Evolutionary conservation across 768 basidiomycete species (phyloP).

Genomic region (Lactarius indigo): DNA sequence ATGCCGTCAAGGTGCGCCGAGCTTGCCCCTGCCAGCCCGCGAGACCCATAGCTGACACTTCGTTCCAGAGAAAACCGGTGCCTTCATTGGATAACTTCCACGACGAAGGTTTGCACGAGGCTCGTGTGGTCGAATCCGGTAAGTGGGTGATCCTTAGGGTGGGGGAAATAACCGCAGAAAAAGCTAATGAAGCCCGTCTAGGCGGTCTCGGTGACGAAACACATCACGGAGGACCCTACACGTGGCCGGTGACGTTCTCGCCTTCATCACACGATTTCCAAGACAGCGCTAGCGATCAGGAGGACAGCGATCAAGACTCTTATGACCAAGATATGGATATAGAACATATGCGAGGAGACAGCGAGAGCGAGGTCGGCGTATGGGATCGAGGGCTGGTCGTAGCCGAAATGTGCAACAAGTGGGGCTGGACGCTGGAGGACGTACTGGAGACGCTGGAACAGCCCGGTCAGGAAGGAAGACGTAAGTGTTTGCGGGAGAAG

Average conservation of each 20-base stretch:
- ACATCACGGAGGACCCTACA: conserved; percentile 13
- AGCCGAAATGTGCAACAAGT: conserved; percentile 22
- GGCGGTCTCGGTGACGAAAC: conserved; percentile 12
- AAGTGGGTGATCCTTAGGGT: conserved; percentile 9
- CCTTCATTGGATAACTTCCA: conserved; percentile 19
- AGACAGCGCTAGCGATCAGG: conserved; percentile 20
- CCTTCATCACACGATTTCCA: conserved; percentile 19
- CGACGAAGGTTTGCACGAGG: conserved; percentile 7
- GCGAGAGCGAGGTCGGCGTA: conserved; percentile 18
- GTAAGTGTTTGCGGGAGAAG: conserved; percentile 24
- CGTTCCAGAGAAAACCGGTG: conserved; percentile 21
- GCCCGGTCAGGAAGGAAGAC: conserved; percentile 21
- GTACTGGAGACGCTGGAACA: conserved; percentile 23
- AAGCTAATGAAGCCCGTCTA: conserved; percentile 11
- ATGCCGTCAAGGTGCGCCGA: conserved; percentile 19
- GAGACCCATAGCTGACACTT: not conserved
- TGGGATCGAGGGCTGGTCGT: conserved; percentile 20
- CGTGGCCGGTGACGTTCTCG: conserved; percentile 17
- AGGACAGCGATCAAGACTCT: conserved; percentile 23
- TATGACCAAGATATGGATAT: conserved; percentile 22
- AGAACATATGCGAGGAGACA: conserved; percentile 19
- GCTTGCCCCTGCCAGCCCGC: not conserved
- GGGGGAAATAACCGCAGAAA: conserved; percentile 2
- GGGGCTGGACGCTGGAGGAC: conserved; percentile 25
- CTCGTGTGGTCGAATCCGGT: conserved; percentile 13